Percentiles rank a stretch among this genome's conserved stretches.
Conservation (phyloP, 768 basidiomycete genomes). For the Russula vinacea region DNA sequence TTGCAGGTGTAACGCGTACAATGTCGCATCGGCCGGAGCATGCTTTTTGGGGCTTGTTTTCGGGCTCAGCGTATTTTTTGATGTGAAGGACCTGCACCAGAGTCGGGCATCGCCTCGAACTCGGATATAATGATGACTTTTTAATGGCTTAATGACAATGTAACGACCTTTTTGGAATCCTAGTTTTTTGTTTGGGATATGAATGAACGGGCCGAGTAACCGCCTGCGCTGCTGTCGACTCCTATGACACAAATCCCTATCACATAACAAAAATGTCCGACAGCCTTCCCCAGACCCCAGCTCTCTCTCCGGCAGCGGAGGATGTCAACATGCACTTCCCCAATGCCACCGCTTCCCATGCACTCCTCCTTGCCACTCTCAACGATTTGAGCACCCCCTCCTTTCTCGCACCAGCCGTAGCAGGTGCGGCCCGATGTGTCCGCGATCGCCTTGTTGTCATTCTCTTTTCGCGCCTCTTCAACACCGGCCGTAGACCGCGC, state of each 20-base stretch:
- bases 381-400: slow-evolving; percentile 50
- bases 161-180: slow-evolving; percentile 2
- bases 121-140: slow-evolving; percentile 37
- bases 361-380: slow-evolving; percentile 54
- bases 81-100: slow-evolving; percentile 59
- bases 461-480: slow-evolving; percentile 62
- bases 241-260: slow-evolving; percentile 21
- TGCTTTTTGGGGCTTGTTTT: slow-evolving; percentile 58
- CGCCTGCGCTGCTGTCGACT: background rate
- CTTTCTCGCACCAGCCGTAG: slow-evolving; percentile 55
- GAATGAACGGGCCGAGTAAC: background rate
- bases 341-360: slow-evolving; percentile 28
- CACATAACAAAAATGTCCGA: slow-evolving; percentile 21
- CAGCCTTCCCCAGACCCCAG: background rate
- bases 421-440: slow-evolving; percentile 47
- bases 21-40: slow-evolving; percentile 59
- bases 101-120: slow-evolving; percentile 65
- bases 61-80: slow-evolving; percentile 56
- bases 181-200: background rate
- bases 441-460: slow-evolving; percentile 55
- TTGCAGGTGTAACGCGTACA: slow-evolving; percentile 67
- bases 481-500: slow-evolving; percentile 31
- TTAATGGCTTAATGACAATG: slow-evolving; percentile 11
- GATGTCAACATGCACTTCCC: slow-evolving; percentile 29
- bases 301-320: slow-evolving; percentile 3